These are phyloP conservation scores for Paecilomyces dactylethromorphus DNA, from an alignment of 2,329 filamentous ascomycete species.

Conservation along the genomic window DNA sequence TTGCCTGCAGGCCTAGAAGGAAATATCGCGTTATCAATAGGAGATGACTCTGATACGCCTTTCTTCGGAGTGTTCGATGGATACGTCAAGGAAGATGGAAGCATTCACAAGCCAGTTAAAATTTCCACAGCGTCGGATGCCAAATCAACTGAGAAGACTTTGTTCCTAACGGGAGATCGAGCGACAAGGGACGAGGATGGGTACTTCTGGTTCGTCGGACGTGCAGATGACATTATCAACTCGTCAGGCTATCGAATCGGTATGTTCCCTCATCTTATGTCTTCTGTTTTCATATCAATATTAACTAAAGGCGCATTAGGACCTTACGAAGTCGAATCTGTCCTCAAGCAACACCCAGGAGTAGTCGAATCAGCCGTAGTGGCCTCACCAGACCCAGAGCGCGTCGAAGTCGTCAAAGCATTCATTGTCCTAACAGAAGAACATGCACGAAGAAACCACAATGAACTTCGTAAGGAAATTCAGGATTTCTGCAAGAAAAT, in stretches of 20 bases:
- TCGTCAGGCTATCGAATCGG: conserved; percentile 32
- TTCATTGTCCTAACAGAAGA: conserved; percentile 31
- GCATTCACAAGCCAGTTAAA: background rate
- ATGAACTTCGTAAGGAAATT: conserved; percentile 23
- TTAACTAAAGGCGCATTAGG: conserved; percentile 10
- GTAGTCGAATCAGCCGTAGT: conserved; percentile 37
- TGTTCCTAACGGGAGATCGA: conserved; percentile 33
- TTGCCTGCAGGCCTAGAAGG: background rate
- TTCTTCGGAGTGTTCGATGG: background rate
- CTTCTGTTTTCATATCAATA: background rate
- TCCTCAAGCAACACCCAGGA: conserved; percentile 32
- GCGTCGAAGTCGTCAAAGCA: conserved; percentile 37
- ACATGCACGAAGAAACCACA: conserved; percentile 9
- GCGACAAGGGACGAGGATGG: conserved; percentile 25
- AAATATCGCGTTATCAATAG: background rate
- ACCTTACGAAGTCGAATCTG: conserved; percentile 38
- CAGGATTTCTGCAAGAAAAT: conserved; percentile 36
- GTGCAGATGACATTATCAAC: conserved; percentile 35
- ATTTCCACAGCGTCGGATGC: background rate
- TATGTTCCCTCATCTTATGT: background rate
- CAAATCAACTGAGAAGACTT: conserved; percentile 6
- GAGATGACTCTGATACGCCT: background rate
- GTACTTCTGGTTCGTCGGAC: conserved; percentile 31
- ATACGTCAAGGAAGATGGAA: background rate
- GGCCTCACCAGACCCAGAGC: conserved; percentile 28